Conservation (phyloP, 2,329 filamentous ascomycete genomes). For the Escovopsis weberi region DNA sequence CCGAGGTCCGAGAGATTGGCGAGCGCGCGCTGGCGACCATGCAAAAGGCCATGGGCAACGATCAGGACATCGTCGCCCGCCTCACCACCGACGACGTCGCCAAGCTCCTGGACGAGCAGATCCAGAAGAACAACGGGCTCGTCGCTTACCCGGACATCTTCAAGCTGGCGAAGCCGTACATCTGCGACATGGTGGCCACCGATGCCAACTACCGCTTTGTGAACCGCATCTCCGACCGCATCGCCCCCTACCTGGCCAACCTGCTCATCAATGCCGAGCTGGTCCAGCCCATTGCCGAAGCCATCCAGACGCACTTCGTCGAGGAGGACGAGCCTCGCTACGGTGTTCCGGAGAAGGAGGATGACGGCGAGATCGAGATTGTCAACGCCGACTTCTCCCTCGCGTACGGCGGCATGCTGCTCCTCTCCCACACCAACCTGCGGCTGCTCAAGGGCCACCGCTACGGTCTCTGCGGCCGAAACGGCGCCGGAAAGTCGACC, state of each 20-base stretch:
- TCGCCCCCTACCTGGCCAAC: constrained; percentile 62
- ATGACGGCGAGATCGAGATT: constrained; percentile 87
- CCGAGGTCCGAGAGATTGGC: constrained; percentile 86
- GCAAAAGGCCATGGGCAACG: constrained; percentile 77
- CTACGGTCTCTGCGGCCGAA: constrained; percentile 92
- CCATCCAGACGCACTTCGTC: constrained; percentile 63
- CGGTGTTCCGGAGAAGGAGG: constrained; percentile 70
- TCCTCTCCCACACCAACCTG: constrained; percentile 91
- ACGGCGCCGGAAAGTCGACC: constrained; percentile 97
- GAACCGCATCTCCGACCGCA: constrained; percentile 51
- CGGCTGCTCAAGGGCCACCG: constrained; percentile 90
- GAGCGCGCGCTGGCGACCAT: constrained; percentile 73
- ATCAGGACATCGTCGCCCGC: constrained; percentile 51
- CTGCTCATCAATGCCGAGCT: constrained; percentile 50
- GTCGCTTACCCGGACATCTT: constrained; percentile 46
- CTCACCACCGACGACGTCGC: constrained; percentile 59
- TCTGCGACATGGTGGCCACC: constrained; percentile 73
- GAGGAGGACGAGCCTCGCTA: constrained; percentile 79
- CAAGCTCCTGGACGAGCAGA: constrained; percentile 58
- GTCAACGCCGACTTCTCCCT: constrained; percentile 97
- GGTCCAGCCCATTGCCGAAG: constrained; percentile 49
- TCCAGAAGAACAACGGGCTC: constrained; percentile 54
- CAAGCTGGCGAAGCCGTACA: constrained; percentile 55
- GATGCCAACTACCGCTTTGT: constrained; percentile 74
- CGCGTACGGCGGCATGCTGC: constrained; percentile 92